Evolutionary conservation across 1,284 basidiomycete genomes (phyloP).

Genomic region (Tilletia caries): DNA sequence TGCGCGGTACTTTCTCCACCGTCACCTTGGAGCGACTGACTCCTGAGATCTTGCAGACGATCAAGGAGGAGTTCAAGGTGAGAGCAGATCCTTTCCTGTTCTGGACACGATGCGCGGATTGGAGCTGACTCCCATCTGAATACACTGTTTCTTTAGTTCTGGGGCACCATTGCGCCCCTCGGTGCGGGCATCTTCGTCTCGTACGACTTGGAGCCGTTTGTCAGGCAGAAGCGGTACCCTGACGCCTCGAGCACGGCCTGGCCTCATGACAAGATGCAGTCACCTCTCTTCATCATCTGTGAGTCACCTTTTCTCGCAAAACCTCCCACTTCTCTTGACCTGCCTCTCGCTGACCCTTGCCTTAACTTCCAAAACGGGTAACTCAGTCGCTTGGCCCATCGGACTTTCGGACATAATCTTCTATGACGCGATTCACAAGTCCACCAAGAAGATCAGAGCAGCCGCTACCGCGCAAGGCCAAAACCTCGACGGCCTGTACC

Average conservation of each 20-base stretch:
- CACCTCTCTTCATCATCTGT: background rate
- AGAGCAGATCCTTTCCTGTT: too few species aligned
- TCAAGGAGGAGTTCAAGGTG: slow-evolving; percentile 11
- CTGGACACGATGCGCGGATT: too few species aligned
- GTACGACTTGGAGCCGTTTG: slow-evolving; percentile 4
- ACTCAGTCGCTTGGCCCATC: slow-evolving; percentile 8
- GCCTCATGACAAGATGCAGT: background rate
- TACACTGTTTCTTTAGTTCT: background rate
- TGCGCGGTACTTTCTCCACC: slow-evolving; percentile 4
- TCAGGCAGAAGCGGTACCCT: background rate
- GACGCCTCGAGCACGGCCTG: background rate
- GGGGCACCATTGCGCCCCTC: background rate
- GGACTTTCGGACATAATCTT: background rate
- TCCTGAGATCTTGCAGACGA: slow-evolving; percentile 1
- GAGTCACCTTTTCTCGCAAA: too few species aligned
- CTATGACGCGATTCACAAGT: background rate
- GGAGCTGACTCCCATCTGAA: background rate
- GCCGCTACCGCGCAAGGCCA: slow-evolving; percentile 2
- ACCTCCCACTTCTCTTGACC: too few species aligned
- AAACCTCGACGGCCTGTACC: background rate
- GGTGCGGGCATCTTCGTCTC: slow-evolving; percentile 4
- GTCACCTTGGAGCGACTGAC: slow-evolving; percentile 8
- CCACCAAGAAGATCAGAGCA: background rate
- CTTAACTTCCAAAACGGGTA: too few species aligned
- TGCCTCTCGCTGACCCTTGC: too few species aligned